Evolutionary conservation across 306 rosid genomes (phyloP), one percentile per base, ranked within the genome.

Genomic region (Dryas drummondii): DNA sequence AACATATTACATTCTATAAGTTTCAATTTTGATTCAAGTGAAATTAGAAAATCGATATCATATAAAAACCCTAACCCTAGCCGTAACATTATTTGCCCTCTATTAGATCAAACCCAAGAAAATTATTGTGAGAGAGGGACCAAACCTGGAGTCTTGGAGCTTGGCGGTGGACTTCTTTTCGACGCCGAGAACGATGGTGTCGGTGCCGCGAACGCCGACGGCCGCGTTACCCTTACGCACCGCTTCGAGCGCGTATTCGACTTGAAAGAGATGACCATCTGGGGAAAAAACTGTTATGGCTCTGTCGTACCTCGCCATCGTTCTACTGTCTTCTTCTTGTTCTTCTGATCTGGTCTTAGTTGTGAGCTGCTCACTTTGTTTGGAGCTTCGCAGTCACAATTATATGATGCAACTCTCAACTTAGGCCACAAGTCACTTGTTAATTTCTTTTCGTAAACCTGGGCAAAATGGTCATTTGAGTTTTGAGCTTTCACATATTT

Each of bases 181-280:
- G 46, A 96, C 99, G 56, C 99, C 98, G 75, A 96, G 99, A 63
- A 96, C 97, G 72, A 96, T 86, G 79, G 92, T 96, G 55, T 96
- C 99, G 72, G 93, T 81, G 75, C 99, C 99, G 15, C 99, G 99
- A 53, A 96, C 99, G 59, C 99, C 98, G 60, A 96, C 99, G 86
- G 99, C 98, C 77, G 99, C 99, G 92, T 96, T 96, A 4, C 99
- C 99, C 78, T 96, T 96, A 10, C 99, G 97, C 48, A 96, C 99
- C 32, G 98, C 99, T 79, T 96, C 99, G 15, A 96, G 96, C 2
- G 99, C 99, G 82, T 96, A 96, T 52, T 96, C 97, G 47, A 96
- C 99, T 72, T 96, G 99, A 73, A 96, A 96, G 45, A 96, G 88
- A 84, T 96, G 99, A 2, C 99, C 99, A 37, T 96, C 99, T 5